These are phyloP conservation scores for Glarea lozoyensis DNA, from an alignment of 495 filamentous ascomycete species.

Conservation along the genomic window DNA sequence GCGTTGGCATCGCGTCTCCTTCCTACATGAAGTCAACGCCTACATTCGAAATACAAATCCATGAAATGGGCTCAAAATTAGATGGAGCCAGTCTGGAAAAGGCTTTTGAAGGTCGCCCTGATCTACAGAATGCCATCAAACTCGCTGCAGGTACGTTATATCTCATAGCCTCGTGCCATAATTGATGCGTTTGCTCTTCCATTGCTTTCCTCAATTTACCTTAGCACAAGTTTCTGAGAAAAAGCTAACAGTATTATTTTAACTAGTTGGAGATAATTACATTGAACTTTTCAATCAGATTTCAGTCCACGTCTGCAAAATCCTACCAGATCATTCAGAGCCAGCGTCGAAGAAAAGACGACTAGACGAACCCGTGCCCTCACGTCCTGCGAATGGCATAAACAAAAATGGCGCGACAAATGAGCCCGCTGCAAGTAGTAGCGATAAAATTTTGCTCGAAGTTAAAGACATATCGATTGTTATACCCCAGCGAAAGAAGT, in stretches of 20 bases:
- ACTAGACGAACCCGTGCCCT: conserved; percentile 33
- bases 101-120: conserved; percentile 19
- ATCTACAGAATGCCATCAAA: conserved; percentile 20
- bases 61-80: conserved; percentile 12
- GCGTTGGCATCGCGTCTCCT: too few relatives aligned
- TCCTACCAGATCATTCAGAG: conserved; percentile 29
- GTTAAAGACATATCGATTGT: conserved; percentile 66
- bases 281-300: conserved; percentile 46
- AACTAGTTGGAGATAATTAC: conserved; percentile 17
- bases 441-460: conserved; percentile 44
- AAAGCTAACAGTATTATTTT: too few relatives aligned
- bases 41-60: too few relatives aligned
- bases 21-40: too few relatives aligned
- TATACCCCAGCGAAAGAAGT: conserved; percentile 88
- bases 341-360: conserved; percentile 34
- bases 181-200: too few relatives aligned
- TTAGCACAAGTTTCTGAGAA: too few relatives aligned
- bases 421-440: conserved; percentile 18
- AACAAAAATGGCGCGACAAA: conserved; percentile 5
- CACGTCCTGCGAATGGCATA: conserved; percentile 12
- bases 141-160: conserved; percentile 15
- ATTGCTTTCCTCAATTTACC: too few relatives aligned
- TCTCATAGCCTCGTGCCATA: background rate
- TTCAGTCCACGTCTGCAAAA: conserved; percentile 35
- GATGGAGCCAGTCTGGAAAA: conserved; percentile 15